Evolutionary conservation across 1,284 basidiomycete genomes (phyloP).

Genomic region (Paramarasmius palmivorus): DNA sequence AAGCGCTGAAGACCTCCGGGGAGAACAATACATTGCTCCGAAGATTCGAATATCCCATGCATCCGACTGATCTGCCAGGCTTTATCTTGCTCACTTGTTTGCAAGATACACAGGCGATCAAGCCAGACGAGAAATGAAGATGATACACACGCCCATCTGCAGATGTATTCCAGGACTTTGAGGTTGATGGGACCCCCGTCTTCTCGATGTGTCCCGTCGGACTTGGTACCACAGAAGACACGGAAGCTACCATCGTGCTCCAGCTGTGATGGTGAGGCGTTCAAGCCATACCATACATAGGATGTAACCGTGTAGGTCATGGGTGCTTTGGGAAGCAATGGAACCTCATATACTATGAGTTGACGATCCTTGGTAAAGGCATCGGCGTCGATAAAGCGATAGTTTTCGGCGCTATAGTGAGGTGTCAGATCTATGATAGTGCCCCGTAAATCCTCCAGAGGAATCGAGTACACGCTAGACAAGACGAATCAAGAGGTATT

Average conservation of each 20-base stretch:
- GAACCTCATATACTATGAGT: neutral
- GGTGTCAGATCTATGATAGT: neutral
- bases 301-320: slow-evolving; percentile 2
- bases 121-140: slow-evolving; percentile 9
- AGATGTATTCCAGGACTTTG: slow-evolving; percentile 3
- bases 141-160: neutral
- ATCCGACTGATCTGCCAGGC: slow-evolving; percentile 14
- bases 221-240: neutral
- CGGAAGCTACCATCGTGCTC: neutral
- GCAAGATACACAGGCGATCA: slow-evolving; percentile 12
- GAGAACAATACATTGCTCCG: slow-evolving; percentile 8
- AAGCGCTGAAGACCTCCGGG: slow-evolving; percentile 13
- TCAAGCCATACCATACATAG: slow-evolving; percentile 6
- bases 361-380: neutral
- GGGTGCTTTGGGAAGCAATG: neutral
- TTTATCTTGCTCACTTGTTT: slow-evolving; percentile 9
- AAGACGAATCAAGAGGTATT: too few species aligned
- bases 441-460: too few species aligned
- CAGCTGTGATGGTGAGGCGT: neutral
- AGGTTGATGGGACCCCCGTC: slow-evolving; percentile 9
- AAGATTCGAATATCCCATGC: slow-evolving; percentile 8
- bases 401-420: neutral
- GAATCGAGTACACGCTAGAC: too few species aligned
- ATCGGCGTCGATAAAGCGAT: neutral
- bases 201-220: slow-evolving; percentile 2